These are phyloP conservation scores for Sclerotinia glacialis DNA, from an alignment of 2,329 filamentous ascomycete genomes.

Conservation along the genomic window DNA sequence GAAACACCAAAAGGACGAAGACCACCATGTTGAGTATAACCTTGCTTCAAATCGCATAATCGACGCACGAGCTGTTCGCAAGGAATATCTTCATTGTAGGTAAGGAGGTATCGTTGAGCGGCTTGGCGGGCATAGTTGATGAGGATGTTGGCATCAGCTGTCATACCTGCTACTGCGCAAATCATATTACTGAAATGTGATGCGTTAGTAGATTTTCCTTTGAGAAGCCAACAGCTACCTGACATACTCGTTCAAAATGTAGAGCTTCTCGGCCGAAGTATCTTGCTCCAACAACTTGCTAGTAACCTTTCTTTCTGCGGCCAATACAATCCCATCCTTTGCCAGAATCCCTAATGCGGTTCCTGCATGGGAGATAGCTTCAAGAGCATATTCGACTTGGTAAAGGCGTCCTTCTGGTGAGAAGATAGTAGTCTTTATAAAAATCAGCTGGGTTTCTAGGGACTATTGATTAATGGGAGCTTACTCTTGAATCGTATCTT, in stretches of 20 bases:
- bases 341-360: conserved; percentile 96
- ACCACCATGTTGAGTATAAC: conserved; percentile 98
- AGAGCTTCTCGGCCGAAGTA: conserved; percentile 99
- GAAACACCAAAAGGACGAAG: conserved; percentile 97
- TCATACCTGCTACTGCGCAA: conserved; percentile 98
- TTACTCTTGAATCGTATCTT: conserved; percentile 94
- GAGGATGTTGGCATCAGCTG: conserved; percentile 98
- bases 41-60: conserved; percentile 97
- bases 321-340: conserved; percentile 96
- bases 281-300: conserved; percentile 99
- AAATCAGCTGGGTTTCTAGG: conserved; percentile 29
- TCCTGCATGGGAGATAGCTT: conserved; percentile 97
- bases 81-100: conserved; percentile 99
- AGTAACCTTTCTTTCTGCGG: conserved; percentile 97
- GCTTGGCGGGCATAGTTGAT: conserved; percentile 99
- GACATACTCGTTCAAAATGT: conserved; percentile 93
- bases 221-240: conserved; percentile 2
- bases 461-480: conserved; percentile 40
- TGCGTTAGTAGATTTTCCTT: conserved; percentile 20
- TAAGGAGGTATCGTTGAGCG: conserved; percentile 95
- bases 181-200: conserved; percentile 84
- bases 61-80: conserved; percentile 97
- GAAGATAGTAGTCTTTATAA: conserved; percentile 90
- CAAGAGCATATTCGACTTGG: conserved; percentile 98
- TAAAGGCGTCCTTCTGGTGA: conserved; percentile 97